Percentiles rank a stretch among this genome's conserved stretches.
Evolutionary conservation across 306 rosid genomes (phyloP).

Genomic region (Argentina anserina): DNA sequence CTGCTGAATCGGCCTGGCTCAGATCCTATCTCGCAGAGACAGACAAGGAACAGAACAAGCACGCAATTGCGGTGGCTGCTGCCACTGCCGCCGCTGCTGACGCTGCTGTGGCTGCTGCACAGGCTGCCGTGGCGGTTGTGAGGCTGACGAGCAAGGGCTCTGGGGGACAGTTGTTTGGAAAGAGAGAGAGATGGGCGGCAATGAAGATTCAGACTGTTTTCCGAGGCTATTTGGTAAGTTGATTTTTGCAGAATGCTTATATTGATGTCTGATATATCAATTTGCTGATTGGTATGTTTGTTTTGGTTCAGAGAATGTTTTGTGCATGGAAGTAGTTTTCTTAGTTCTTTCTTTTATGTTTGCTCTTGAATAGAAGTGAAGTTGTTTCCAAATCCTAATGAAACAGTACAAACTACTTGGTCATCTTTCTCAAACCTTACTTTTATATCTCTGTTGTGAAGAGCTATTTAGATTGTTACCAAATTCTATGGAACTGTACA

Average conservation of each 20-base stretch:
- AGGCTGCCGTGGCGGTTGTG: slow-evolving; percentile 87
- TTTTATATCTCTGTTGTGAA: slow-evolving; percentile 33
- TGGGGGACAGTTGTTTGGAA: slow-evolving; percentile 40
- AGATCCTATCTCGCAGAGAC: slow-evolving; percentile 64
- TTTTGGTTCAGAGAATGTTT: background rate
- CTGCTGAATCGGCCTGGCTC: slow-evolving; percentile 47
- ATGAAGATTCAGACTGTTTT: slow-evolving; percentile 81
- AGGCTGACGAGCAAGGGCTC: slow-evolving; percentile 70
- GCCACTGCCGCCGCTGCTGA: slow-evolving; percentile 95
- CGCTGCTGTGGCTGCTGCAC: slow-evolving; percentile 83
- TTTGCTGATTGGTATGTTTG: slow-evolving; percentile 5
- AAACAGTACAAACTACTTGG: slow-evolving; percentile 34
- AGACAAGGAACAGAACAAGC: slow-evolving; percentile 71
- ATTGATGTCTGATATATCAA: background rate
- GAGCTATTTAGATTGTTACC: slow-evolving; percentile 26
- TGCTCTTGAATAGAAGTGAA: slow-evolving; percentile 30
- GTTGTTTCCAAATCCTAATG: slow-evolving; percentile 38
- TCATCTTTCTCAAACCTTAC: slow-evolving; percentile 40
- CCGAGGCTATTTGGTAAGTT: slow-evolving; percentile 80
- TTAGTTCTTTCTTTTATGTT: slow-evolving; percentile 45
- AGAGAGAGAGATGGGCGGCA: slow-evolving; percentile 63
- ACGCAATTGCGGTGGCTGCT: slow-evolving; percentile 94
- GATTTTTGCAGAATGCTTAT: background rate
- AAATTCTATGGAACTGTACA: slow-evolving; percentile 33
- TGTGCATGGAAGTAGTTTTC: slow-evolving; percentile 33